Evolutionary conservation across 331 rosid genomes (phyloP).

Genomic region (Telfairia occidentalis): DNA sequence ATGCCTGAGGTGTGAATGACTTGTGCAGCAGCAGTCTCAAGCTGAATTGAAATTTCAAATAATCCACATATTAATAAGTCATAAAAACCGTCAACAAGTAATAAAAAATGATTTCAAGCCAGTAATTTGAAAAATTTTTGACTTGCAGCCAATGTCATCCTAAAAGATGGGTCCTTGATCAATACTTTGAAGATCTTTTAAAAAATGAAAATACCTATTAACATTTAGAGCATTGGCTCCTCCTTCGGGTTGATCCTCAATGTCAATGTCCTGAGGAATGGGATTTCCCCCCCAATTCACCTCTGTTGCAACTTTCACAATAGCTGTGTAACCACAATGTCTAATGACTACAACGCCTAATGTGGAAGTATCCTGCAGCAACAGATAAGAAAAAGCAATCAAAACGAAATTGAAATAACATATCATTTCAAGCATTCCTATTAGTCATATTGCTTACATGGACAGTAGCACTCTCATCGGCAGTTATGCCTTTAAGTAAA

Average conservation of each 20-base stretch:
- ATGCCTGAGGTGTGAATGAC: conserved; percentile 43
- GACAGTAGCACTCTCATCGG: conserved; percentile 97
- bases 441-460: conserved; percentile 52
- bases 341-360: conserved; percentile 71
- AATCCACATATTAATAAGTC: conserved; percentile 18
- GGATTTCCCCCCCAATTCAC: conserved; percentile 42
- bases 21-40: conserved; percentile 74
- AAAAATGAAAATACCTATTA: conserved; percentile 46
- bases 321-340: conserved; percentile 88
- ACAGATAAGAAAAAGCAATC: conserved; percentile 15
- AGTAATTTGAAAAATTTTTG: not conserved
- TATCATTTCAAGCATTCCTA: not conserved
- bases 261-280: conserved; percentile 57
- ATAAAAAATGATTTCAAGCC: not conserved
- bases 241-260: conserved; percentile 95
- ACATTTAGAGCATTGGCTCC: conserved; percentile 90
- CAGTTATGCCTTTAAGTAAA: conserved; percentile 92
- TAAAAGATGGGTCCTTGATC: not conserved
- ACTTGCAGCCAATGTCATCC: not conserved
- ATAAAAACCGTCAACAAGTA: conserved; percentile 11
- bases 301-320: conserved; percentile 64
- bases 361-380: conserved; percentile 72
- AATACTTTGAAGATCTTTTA: not conserved
- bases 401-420: not conserved
- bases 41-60: conserved; percentile 38